Conservation (phyloP, 306 rosid genomes). For the Pueraria montana region DNA sequence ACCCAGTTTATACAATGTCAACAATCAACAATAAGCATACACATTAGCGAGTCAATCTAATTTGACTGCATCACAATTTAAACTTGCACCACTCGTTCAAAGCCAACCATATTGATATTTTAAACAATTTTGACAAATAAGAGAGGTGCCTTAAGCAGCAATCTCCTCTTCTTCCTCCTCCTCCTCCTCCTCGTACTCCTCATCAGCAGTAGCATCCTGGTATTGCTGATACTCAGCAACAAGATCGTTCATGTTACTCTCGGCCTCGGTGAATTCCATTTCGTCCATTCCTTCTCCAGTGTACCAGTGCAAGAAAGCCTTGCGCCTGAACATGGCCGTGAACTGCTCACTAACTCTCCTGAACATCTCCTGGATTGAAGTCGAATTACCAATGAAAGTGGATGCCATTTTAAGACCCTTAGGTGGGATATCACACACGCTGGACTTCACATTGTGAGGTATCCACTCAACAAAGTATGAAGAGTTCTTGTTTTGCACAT, state of each 20-base stretch:
- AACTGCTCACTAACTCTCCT: conserved; percentile 68
- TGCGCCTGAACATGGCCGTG: conserved; percentile 71
- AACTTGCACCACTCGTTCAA: conserved; percentile 51
- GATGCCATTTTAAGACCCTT: conserved; percentile 67
- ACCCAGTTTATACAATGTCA: conserved; percentile 48
- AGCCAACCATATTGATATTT: conserved; percentile 50
- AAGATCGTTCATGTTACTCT: conserved; percentile 68
- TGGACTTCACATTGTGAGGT: conserved; percentile 62
- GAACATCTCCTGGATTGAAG: conserved; percentile 68
- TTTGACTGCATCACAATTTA: conserved; percentile 54
- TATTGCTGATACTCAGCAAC: conserved; percentile 67
- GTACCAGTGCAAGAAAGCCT: conserved; percentile 72
- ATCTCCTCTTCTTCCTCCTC: conserved; percentile 60
- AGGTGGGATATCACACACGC: conserved; percentile 67
- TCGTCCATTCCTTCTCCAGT: conserved; percentile 70
- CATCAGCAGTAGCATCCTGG: conserved; percentile 65
- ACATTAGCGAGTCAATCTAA: conserved; percentile 54
- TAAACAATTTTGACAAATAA: conserved; percentile 42
- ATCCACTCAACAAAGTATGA: conserved; percentile 72
- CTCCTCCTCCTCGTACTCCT: conserved; percentile 57
- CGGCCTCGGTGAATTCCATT: conserved; percentile 69
- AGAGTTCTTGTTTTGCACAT: conserved; percentile 68
- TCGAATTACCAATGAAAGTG: conserved; percentile 63
- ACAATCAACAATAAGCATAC: conserved; percentile 45
- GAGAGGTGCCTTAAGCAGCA: conserved; percentile 38